Evolutionary conservation across 2,329 filamentous ascomycete genomes (phyloP), one percentile per base, ranked within the genome.

Genomic region (Pochonia chlamydosporia): DNA sequence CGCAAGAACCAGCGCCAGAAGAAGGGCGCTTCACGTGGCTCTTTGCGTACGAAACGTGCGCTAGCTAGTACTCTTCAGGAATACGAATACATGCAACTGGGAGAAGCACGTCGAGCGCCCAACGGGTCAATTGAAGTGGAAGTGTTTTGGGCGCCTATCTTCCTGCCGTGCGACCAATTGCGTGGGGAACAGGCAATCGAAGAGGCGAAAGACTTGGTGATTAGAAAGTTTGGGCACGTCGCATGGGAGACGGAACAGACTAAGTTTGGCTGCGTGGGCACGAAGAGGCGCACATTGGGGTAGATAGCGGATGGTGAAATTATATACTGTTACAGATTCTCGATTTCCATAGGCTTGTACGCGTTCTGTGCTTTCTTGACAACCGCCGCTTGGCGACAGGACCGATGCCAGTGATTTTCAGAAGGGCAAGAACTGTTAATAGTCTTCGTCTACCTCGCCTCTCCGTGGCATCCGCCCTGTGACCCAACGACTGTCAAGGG

Each of bases 21-120:
- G 39, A 41, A 28, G 25, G 39, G 5, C 14, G 10, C 39, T 41
- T 41, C 39, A 41, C 24, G 25, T 41, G 20, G 24, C 23, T 7
- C 39, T 26, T 41, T 24, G 14, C 39, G 14, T 41, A 41, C 8
- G 23, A 41, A 41, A 41, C 6, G 2, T 28, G 23, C 39, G 24
- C 16, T 41, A 14, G 39, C 39, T 41, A 41, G 39, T 24, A 41
- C 23, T 28, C 10, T 18, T 41, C 39, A 41, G 20, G 39, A 41
- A 41, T 41, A 41, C 39, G 23, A 41, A 41, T 41, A 41, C 16
- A 41, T 8, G 23, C 39, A 41, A 21, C 39, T 26, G 10, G 36
- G 36, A 25, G 36, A 40, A 40, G 36, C 36, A 16, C 20, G 20
- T 40, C 36, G 36, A 40, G 21, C n/a, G 24, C 14, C 36, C 21